Conservation (phyloP, 2,329 filamentous ascomycete species). For the Helicocarpus griseus region DNA sequence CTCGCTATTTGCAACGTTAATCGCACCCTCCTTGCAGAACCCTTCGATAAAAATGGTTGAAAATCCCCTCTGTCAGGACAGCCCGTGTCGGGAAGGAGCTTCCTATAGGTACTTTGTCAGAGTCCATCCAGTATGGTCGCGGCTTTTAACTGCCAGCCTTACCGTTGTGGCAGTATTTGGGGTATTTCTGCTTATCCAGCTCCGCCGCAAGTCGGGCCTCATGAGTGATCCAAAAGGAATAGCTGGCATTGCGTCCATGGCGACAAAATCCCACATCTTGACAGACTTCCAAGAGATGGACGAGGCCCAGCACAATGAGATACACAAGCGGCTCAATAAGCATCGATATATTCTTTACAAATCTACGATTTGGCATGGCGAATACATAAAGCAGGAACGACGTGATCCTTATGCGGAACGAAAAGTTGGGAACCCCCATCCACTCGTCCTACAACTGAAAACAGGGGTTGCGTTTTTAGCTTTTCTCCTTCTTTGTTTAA, state of each 20-base stretch:
- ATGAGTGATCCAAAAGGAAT: constrained; percentile 41
- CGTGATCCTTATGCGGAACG: constrained; percentile 24
- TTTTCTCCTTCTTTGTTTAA: constrained; percentile 30
- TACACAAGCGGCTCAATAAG: constrained; percentile 38
- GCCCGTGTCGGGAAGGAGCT: constrained; percentile 18
- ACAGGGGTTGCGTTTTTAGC: constrained; percentile 33
- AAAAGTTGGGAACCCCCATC: constrained; percentile 30
- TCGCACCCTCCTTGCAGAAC: constrained; percentile 39
- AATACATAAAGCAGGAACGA: constrained; percentile 30
- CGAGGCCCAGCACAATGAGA: constrained; percentile 31
- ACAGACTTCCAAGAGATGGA: constrained; percentile 39
- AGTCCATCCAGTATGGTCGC: constrained; percentile 36
- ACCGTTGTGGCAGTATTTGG: constrained; percentile 34
- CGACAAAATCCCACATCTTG: constrained; percentile 38
- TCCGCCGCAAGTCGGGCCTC: constrained; percentile 39
- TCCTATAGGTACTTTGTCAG: constrained; percentile 31
- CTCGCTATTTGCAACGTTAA: constrained; percentile 35
- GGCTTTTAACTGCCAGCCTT: constrained; percentile 32
- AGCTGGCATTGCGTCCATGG: constrained; percentile 43
- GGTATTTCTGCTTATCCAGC: constrained; percentile 33
- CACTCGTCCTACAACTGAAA: constrained; percentile 34
- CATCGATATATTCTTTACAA: constrained; percentile 42
- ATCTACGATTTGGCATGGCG: constrained; percentile 42
- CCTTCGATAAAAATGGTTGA: constrained; percentile 33
- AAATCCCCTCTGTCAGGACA: constrained; percentile 20